These are phyloP conservation scores for Phaseolus lunatus DNA, from an alignment of 306 rosid genomes.

Conservation along the genomic window DNA sequence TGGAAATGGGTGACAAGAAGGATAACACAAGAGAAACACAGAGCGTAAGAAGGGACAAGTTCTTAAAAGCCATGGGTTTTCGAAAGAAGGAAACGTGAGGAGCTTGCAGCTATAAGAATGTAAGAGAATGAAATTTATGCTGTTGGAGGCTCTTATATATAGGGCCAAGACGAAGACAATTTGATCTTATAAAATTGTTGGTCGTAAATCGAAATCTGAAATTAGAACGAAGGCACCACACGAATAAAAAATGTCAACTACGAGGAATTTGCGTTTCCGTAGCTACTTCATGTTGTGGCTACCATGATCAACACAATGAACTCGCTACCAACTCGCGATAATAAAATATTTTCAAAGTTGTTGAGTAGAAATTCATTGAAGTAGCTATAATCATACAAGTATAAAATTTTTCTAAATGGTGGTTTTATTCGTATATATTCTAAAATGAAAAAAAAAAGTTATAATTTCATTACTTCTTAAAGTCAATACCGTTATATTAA, in stretches of 20 bases:
- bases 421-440: not conserved
- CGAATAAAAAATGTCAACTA: conserved; percentile 6
- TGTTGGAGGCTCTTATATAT: conserved; percentile 8
- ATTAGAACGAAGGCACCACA: not conserved
- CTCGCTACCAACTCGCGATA: not conserved
- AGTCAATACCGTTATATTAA: too few relatives aligned
- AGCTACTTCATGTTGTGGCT: conserved; percentile 15
- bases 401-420: not conserved
- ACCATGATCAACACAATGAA: conserved; percentile 16
- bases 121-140: not conserved
- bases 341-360: not conserved
- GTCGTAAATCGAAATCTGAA: not conserved
- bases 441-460: too few relatives aligned
- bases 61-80: conserved; percentile 49
- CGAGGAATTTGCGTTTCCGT: not conserved
- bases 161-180: conserved; percentile 2
- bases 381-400: not conserved
- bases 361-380: not conserved
- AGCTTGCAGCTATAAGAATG: not conserved
- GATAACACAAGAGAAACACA: conserved; percentile 22
- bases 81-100: not conserved
- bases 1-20: conserved; percentile 28
- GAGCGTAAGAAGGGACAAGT: conserved; percentile 19
- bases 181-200: not conserved
- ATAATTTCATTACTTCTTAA: too few relatives aligned